phyloP scores from a whole-genome alignment of 1,284 basidiomycete genomes.

The Ganoderma lucidum region DNA sequence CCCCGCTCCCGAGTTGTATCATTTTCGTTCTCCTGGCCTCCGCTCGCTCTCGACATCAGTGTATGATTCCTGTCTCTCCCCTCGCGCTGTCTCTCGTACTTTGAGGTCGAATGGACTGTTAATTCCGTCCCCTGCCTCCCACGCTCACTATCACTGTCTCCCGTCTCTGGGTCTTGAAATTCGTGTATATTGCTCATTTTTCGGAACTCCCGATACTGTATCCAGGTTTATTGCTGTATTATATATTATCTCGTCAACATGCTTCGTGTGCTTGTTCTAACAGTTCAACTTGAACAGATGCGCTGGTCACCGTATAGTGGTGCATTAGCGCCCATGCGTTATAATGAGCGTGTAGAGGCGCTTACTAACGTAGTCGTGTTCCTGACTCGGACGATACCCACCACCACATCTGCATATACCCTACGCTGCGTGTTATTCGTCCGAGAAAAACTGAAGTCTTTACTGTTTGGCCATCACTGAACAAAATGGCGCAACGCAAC shows the following conservation, averaged over 20 bases:
- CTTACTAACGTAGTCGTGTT: background rate
- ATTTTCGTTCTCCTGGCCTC: constrained; percentile 19
- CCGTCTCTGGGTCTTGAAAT: constrained; percentile 17
- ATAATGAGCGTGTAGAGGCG: background rate
- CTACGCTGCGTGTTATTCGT: background rate
- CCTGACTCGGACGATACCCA: background rate
- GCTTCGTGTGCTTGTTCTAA: background rate
- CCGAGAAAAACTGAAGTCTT: background rate
- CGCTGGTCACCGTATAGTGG: no score
- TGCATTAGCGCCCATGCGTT: background rate
- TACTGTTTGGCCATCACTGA: background rate
- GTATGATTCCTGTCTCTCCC: constrained; percentile 5
- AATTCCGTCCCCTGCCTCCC: constrained; percentile 16
- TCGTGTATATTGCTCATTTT: constrained; percentile 31
- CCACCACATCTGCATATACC: background rate
- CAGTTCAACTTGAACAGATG: no score
- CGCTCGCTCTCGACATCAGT: background rate
- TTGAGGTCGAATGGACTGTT: constrained; percentile 5
- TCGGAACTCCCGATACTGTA: constrained; percentile 27
- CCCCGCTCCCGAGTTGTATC: constrained; percentile 33
- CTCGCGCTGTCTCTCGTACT: constrained; percentile 8
- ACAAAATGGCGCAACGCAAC: constrained; percentile 27
- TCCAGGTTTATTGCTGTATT: constrained; percentile 34
- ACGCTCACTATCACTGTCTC: constrained; percentile 26
- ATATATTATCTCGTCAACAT: constrained; percentile 18